These are phyloP conservation scores for Macrophomina phaseolina DNA, from an alignment of 2,329 filamentous ascomycete genomes.

Conservation along the genomic window DNA sequence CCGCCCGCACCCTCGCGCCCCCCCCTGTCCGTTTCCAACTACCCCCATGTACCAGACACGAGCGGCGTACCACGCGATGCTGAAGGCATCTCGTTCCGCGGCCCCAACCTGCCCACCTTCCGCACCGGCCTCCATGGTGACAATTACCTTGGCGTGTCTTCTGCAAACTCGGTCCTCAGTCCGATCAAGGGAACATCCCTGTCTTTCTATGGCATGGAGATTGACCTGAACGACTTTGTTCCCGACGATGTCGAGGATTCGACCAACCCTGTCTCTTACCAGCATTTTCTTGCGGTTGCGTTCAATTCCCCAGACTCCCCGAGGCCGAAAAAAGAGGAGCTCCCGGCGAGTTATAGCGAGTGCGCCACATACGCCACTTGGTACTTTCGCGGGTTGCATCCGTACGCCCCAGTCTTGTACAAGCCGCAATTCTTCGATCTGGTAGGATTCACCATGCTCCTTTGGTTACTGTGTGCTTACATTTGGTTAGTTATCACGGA, in stretches of 20 bases:
- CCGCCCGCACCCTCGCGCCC: slow-evolving; percentile 34
- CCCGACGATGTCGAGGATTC: slow-evolving; percentile 68
- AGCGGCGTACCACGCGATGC: slow-evolving; percentile 27
- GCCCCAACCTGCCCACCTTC: slow-evolving; percentile 50
- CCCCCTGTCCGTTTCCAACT: slow-evolving; percentile 29
- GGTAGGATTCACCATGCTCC: slow-evolving; percentile 52
- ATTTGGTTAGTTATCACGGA: slow-evolving; percentile 43
- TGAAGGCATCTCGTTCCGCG: slow-evolving; percentile 32
- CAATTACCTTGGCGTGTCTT: slow-evolving; percentile 69
- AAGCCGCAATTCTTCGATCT: slow-evolving; percentile 73
- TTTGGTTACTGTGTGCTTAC: slow-evolving; percentile 7
- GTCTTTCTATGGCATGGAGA: slow-evolving; percentile 79
- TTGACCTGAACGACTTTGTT: slow-evolving; percentile 77
- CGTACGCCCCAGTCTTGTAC: slow-evolving; percentile 78
- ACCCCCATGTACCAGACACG: slow-evolving; percentile 31
- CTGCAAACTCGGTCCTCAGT: slow-evolving; percentile 69
- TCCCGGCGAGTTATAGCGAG: slow-evolving; percentile 26
- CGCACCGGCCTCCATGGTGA: slow-evolving; percentile 58
- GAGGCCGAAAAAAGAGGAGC: slow-evolving; percentile 24
- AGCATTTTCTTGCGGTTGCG: slow-evolving; percentile 70
- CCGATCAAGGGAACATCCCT: slow-evolving; percentile 77
- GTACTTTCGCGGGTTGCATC: slow-evolving; percentile 75
- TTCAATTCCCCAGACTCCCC: slow-evolving; percentile 51
- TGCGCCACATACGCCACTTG: slow-evolving; percentile 65
- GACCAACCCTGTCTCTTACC: slow-evolving; percentile 67